Evolutionary conservation across 257 asterid species (phyloP).

Genomic region (Cruciata laevipes): DNA sequence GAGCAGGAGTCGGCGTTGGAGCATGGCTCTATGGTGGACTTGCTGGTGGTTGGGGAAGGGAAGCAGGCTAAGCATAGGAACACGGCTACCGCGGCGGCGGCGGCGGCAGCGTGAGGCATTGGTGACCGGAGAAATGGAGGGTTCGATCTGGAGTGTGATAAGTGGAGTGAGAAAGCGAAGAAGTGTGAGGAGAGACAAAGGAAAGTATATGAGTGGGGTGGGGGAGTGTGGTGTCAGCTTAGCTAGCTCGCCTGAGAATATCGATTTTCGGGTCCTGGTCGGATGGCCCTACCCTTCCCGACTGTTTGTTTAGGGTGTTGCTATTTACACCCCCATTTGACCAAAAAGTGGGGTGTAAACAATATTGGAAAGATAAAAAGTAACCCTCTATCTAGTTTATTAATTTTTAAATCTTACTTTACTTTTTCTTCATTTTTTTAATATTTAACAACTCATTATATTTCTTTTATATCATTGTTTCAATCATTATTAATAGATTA

Average conservation of each 20-base stretch:
- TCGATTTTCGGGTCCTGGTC: conserved; percentile 13
- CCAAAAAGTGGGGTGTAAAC: too few species aligned
- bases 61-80: conserved; percentile 13
- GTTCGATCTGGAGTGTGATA: background rate
- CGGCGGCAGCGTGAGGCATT: background rate
- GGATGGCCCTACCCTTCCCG: background rate
- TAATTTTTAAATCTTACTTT: too few species aligned
- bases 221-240: background rate
- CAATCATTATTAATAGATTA: too few species aligned
- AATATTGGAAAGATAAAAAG: too few species aligned
- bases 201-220: background rate
- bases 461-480: too few species aligned
- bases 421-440: too few species aligned
- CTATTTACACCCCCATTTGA: too few species aligned
- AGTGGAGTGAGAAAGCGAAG: background rate
- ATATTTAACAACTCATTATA: too few species aligned
- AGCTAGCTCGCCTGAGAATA: background rate
- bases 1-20: conserved; percentile 70
- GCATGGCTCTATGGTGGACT: conserved; percentile 95
- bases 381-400: too few species aligned
- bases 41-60: conserved; percentile 38
- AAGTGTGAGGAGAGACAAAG: background rate
- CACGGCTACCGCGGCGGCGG: conserved; percentile 7
- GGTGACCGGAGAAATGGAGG: background rate
- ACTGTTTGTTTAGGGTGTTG: too few species aligned